Conservation (phyloP, 2,329 filamentous ascomycete species). For the Phaeosphaeria sp. region DNA sequence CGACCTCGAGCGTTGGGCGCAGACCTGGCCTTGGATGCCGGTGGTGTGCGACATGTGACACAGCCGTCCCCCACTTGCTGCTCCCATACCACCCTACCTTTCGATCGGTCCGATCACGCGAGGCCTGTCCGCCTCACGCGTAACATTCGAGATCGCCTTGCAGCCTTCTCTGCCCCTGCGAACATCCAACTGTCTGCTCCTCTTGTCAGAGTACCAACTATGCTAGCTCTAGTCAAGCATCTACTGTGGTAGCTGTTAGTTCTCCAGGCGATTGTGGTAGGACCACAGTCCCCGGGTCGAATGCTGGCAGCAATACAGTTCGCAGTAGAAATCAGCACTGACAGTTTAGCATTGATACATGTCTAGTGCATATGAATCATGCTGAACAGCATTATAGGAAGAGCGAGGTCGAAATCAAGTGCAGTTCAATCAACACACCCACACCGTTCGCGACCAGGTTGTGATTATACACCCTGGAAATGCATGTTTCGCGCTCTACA, state of each 20-base stretch:
- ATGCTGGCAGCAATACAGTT: neutral
- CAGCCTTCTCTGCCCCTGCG: neutral
- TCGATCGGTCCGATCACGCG: conserved; percentile 1
- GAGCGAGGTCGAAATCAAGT: no score
- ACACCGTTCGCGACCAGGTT: neutral
- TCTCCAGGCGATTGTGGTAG: neutral
- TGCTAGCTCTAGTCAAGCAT: neutral
- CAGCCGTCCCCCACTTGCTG: neutral
- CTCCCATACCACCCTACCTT: neutral
- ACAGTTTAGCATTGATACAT: neutral
- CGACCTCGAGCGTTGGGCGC: neutral
- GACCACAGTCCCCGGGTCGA: neutral
- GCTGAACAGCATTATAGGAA: neutral
- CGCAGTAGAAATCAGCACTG: neutral
- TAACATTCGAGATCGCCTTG: neutral
- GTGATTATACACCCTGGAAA: neutral
- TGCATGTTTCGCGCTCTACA: neutral
- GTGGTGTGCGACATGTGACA: neutral
- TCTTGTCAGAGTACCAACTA: neutral
- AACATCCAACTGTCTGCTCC: neutral
- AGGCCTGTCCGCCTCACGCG: neutral
- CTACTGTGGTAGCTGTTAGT: neutral
- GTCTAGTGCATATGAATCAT: neutral
- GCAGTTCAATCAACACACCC: neutral
- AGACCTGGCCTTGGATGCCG: neutral